Conservation (phyloP, 179 eudicot species). For the Amaranthus tricolor region DNA sequence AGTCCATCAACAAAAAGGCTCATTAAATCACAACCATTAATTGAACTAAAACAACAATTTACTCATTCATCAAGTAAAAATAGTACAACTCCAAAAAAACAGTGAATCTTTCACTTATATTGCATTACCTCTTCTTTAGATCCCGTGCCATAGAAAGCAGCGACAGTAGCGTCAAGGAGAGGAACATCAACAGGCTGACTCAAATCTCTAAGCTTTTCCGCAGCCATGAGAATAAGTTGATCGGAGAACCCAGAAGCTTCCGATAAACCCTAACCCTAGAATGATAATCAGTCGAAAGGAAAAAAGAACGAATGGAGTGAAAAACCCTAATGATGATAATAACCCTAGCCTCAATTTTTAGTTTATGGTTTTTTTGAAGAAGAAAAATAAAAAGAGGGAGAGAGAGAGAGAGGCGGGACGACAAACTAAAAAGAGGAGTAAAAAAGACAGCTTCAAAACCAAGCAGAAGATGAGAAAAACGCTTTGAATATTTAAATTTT, state of each 20-base stretch:
- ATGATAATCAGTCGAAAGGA: slow-evolving; percentile 1
- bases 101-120: neutral
- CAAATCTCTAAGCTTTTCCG: slow-evolving; percentile 89
- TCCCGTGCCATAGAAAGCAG: slow-evolving; percentile 97
- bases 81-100: neutral
- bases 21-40: neutral
- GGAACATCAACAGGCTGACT: slow-evolving; percentile 89
- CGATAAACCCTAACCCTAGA: slow-evolving; percentile 35
- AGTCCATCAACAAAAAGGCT: neutral
- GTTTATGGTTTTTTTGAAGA: slow-evolving; percentile 6
- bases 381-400: slow-evolving; percentile 14
- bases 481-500: slow-evolving; percentile 19
- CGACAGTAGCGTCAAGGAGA: slow-evolving; percentile 87
- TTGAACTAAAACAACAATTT: neutral
- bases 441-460: slow-evolving; percentile 65
- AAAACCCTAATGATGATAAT: slow-evolving; percentile 31
- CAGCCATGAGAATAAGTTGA: slow-evolving; percentile 51
- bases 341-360: slow-evolving; percentile 33
- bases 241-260: slow-evolving; percentile 11
- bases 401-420: slow-evolving; percentile 25
- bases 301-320: neutral
- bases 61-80: neutral
- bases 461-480: slow-evolving; percentile 49
- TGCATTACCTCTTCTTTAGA: slow-evolving; percentile 76
- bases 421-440: slow-evolving; percentile 12